These are phyloP conservation scores for Diaporthe ampelina DNA, from an alignment of 2,329 filamentous ascomycete species.

Conservation along the genomic window DNA sequence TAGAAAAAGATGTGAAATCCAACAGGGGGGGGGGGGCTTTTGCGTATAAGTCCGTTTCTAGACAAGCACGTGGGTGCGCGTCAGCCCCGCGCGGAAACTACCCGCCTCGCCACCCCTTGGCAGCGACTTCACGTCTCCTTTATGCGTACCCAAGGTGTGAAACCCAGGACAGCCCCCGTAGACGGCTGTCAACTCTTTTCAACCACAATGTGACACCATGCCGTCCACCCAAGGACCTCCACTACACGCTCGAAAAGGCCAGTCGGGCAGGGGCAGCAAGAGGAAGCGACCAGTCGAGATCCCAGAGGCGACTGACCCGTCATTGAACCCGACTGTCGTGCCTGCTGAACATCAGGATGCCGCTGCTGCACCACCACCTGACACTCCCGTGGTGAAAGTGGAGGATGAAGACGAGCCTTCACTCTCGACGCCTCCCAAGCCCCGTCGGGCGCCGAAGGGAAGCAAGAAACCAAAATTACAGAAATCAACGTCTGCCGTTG, in stretches of 20 bases:
- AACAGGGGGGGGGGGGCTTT: background rate
- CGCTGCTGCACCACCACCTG: background rate
- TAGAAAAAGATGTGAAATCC: background rate
- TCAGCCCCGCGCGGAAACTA: conserved; percentile 32
- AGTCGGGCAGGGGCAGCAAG: conserved; percentile 28
- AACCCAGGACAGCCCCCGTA: background rate
- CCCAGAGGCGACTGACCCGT: conserved; percentile 40
- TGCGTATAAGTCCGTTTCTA: background rate
- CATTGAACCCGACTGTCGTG: background rate
- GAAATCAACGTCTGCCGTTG: conserved; percentile 37
- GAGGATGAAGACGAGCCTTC: conserved; percentile 29
- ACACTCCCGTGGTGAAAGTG: conserved; percentile 7
- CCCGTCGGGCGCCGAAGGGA: conserved; percentile 36
- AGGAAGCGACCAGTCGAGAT: conserved; percentile 36
- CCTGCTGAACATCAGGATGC: background rate
- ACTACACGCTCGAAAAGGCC: conserved; percentile 32
- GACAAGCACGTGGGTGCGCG: conserved; percentile 36
- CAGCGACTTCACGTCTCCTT: conserved; percentile 31
- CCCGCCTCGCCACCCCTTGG: conserved; percentile 11
- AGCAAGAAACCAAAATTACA: conserved; percentile 40
- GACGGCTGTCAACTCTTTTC: background rate
- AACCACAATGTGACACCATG: conserved; percentile 36
- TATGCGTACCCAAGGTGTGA: conserved; percentile 4
- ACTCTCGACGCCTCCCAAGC: conserved; percentile 27
- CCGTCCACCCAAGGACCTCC: conserved; percentile 33